Evolutionary conservation across 495 filamentous ascomycete species (phyloP).

Genomic region (Penicillium silybi): DNA sequence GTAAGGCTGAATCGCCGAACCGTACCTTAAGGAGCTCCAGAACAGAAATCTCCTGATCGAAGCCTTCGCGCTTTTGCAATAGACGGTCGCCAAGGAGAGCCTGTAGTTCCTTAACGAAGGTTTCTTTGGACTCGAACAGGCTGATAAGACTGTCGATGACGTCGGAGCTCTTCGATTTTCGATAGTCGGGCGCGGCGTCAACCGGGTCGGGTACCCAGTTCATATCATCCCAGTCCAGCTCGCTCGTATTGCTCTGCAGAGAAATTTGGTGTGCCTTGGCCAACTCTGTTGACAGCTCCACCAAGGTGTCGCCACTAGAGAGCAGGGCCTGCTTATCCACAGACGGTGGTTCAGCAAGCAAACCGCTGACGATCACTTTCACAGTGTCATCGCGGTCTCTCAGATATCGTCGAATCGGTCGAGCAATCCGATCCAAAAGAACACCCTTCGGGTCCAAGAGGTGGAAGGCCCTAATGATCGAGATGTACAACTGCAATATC

Average conservation of each 20-base stretch:
- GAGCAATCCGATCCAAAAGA: conserved; percentile 78
- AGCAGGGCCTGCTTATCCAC: conserved; percentile 29
- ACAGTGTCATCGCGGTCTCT: conserved; percentile 93
- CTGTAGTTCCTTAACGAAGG: conserved; percentile 92
- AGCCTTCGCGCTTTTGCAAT: conserved; percentile 64
- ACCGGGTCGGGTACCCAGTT: conserved; percentile 88
- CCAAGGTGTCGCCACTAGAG: conserved; percentile 52
- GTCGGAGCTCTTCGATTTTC: conserved; percentile 80
- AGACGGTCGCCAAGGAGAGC: conserved; percentile 78
- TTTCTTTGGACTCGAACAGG: conserved; percentile 78
- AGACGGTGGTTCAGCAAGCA: conserved; percentile 65
- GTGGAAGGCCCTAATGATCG: conserved; percentile 84
- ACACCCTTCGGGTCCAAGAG: conserved; percentile 90
- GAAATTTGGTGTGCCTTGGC: conserved; percentile 53
- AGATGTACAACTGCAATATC: conserved; percentile 87
- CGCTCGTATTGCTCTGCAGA: conserved; percentile 53
- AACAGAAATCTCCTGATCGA: conserved; percentile 73
- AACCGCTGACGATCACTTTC: conserved; percentile 77
- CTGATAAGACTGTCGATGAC: conserved; percentile 88
- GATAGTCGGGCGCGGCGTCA: conserved; percentile 89
- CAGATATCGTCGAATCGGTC: conserved; percentile 79
- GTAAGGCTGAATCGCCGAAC: conserved; percentile 79
- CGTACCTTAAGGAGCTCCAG: conserved; percentile 84
- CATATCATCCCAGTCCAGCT: conserved; percentile 85
- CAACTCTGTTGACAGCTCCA: conserved; percentile 74